These are phyloP conservation scores for Mycena citricolor DNA, from an alignment of 1,284 basidiomycete genomes.

Conservation along the genomic window DNA sequence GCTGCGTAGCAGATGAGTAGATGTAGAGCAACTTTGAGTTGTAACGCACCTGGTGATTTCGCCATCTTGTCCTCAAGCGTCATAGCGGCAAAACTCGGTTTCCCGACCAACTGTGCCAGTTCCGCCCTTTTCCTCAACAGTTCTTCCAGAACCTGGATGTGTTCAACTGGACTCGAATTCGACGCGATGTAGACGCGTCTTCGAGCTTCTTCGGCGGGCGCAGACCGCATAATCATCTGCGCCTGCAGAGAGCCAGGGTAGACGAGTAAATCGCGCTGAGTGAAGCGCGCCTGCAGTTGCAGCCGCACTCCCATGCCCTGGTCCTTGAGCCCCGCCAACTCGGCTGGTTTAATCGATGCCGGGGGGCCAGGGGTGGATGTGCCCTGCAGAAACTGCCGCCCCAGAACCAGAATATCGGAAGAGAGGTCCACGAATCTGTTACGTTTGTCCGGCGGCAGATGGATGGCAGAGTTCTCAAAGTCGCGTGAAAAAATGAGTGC, in stretches of 20 bases:
- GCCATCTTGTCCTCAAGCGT: slow-evolving; percentile 93
- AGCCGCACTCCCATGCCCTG: slow-evolving; percentile 67
- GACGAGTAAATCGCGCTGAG: slow-evolving; percentile 68
- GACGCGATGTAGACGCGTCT: slow-evolving; percentile 77
- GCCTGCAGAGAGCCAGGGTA: slow-evolving; percentile 87
- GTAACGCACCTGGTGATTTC: slow-evolving; percentile 67
- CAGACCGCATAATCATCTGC: slow-evolving; percentile 88
- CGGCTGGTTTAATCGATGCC: slow-evolving; percentile 62
- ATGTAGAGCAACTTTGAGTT: slow-evolving; percentile 66
- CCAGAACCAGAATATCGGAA: slow-evolving; percentile 89
- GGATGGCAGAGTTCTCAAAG: slow-evolving; percentile 96
- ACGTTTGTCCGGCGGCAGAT: slow-evolving; percentile 78
- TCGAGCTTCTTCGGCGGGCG: slow-evolving; percentile 80
- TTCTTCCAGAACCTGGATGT: slow-evolving; percentile 74
- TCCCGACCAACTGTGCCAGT: slow-evolving; percentile 80
- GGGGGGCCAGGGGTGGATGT: slow-evolving; percentile 61
- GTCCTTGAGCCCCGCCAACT: slow-evolving; percentile 68
- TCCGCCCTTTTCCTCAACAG: slow-evolving; percentile 76
- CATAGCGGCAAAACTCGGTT: slow-evolving; percentile 82
- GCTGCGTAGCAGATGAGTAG: slow-evolving; percentile 49
- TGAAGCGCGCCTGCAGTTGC: slow-evolving; percentile 71
- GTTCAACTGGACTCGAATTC: slow-evolving; percentile 67
- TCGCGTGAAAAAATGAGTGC: slow-evolving; percentile 94
- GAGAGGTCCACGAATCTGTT: slow-evolving; percentile 86
- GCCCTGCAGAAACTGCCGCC: slow-evolving; percentile 81